Evolutionary conservation across 2,329 filamentous ascomycete genomes (phyloP).

Genomic region (Elsinoe ampelina): DNA sequence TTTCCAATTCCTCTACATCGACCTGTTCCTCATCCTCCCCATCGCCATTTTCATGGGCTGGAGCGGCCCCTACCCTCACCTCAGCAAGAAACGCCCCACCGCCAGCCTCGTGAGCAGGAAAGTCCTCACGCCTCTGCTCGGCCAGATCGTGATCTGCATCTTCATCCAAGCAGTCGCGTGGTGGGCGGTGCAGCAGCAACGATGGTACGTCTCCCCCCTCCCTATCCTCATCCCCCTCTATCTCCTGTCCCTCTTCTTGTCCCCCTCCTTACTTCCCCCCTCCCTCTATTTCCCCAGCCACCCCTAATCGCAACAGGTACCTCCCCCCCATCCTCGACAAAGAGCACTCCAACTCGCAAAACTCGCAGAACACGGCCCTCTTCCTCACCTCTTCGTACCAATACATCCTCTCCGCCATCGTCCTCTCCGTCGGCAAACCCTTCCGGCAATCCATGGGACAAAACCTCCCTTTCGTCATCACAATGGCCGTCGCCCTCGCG

Average conservation of each 20-base stretch:
- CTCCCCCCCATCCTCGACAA: constrained; percentile 67
- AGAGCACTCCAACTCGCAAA: constrained; percentile 75
- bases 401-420: constrained; percentile 82
- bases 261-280: too few species aligned
- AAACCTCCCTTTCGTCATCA: constrained; percentile 79
- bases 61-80: constrained; percentile 69
- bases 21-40: constrained; percentile 81
- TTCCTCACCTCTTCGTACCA: constrained; percentile 91
- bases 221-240: too few species aligned
- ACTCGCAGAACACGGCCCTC: constrained; percentile 86
- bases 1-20: constrained; percentile 97
- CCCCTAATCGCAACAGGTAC: constrained; percentile 46
- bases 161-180: constrained; percentile 66
- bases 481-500: constrained; percentile 58
- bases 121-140: constrained; percentile 77
- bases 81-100: constrained; percentile 79
- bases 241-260: too few species aligned
- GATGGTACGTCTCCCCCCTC: constrained; percentile 51
- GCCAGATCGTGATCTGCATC: constrained; percentile 77
- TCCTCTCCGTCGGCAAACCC: constrained; percentile 82
- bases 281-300: too few species aligned
- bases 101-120: constrained; percentile 88
- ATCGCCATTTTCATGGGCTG: constrained; percentile 99
- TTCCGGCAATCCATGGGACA: constrained; percentile 72
- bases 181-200: constrained; percentile 62